A percentile compares a stretch with the other conserved stretches of the same genome.
Evolutionary conservation across 768 basidiomycete species (phyloP).

Genomic region (Podaxis sp.): DNA sequence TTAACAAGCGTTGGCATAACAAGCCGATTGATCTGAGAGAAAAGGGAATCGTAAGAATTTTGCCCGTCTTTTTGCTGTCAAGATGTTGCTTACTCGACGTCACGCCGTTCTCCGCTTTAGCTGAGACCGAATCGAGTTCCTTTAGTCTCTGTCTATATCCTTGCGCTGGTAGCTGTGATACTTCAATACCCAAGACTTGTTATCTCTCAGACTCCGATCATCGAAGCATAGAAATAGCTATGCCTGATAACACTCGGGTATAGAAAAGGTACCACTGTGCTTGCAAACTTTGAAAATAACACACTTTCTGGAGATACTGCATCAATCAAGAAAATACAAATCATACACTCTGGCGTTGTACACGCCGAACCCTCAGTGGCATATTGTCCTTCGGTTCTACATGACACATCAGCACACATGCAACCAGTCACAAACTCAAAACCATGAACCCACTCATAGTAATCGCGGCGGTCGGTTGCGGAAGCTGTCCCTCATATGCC

Average conservation of each 20-base stretch:
- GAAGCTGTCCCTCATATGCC: conserved; percentile 34
- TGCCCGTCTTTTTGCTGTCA: background rate
- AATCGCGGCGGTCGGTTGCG: conserved; percentile 28
- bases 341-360: background rate
- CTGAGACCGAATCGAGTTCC: background rate
- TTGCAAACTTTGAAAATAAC: too few relatives aligned
- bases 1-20: too few relatives aligned
- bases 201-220: too few relatives aligned
- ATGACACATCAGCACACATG: background rate
- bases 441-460: conserved; percentile 41
- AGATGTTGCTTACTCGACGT: background rate
- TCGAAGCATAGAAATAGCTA: too few relatives aligned
- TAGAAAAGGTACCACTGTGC: background rate
- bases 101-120: background rate
- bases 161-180: too few relatives aligned
- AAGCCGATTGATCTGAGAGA: background rate
- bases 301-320: background rate
- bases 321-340: background rate
- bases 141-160: background rate
- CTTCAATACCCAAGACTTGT: too few relatives aligned
- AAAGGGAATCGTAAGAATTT: background rate
- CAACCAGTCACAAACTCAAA: background rate
- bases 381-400: background rate
- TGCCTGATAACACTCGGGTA: background rate
- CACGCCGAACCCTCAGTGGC: background rate